Evolutionary conservation across 371 early-diverging fungal genomes (phyloP), one percentile per base, ranked within the genome.

Genomic region (Saksenaea oblongispora): DNA sequence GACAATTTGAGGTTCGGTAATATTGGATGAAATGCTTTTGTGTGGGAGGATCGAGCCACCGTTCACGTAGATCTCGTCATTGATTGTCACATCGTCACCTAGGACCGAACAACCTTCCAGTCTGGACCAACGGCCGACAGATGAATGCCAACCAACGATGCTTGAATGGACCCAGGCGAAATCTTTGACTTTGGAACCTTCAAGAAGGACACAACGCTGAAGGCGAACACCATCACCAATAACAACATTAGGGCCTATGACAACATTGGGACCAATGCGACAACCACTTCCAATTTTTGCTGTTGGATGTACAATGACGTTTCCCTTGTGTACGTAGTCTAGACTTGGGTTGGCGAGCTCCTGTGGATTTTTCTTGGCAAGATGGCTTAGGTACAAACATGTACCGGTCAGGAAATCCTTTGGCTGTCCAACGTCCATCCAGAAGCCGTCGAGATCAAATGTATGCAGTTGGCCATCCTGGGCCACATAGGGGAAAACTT

Each of bases 341-440:
- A 67, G 54, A 22, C 83, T 59, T 28, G 84, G 75, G 58, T 89
- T 76, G 34, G 88, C 87, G 55, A 96, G 82, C 34, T 75, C 69
- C 41, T 87, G 80, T 28, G 95, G 93, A 28, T 77, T 67, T 67
- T 83, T 84, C 80, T 93, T 89, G 71, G 88, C 79, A 59, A 95
- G 66, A 66, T 92, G 90, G 34, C 90, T 73, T 58, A 99, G 85
- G 74, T 96, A 99, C 64, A 99, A 86, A 65, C 93, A 92, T 28
- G 96, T 96, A 39, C 98, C 99, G 7, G 91, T 91, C 69, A 99
- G 82, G 78, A 95, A 99, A 79, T 99, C 99, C 74, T 93, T 94
- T 67, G 99, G 99, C 82, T 99, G 99, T 34, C 99, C 99, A 51
- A 99, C 98, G 76, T 99, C 99, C 97, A 97, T 97, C 99, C 99